Evolutionary conservation across 345 rosid genomes (phyloP).

Genomic region (Eutrema heterophyllum): DNA sequence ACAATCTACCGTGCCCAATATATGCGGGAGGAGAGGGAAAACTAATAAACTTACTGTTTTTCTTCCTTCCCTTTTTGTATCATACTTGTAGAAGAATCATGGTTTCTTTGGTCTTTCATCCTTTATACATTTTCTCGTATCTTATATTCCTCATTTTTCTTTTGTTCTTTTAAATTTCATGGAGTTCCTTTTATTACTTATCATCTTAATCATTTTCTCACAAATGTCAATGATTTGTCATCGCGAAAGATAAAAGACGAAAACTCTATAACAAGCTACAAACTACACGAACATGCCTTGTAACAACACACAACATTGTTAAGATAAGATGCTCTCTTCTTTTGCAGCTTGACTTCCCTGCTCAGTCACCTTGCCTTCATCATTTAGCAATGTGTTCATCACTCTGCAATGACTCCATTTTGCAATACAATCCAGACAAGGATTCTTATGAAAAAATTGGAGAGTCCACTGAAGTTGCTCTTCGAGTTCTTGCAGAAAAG

Average conservation of each 20-base stretch:
- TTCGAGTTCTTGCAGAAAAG: constrained; percentile 94
- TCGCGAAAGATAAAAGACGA: constrained; percentile 1
- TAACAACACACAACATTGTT: constrained; percentile 9
- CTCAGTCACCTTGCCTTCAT: constrained; percentile 91
- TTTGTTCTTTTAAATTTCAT: not conserved
- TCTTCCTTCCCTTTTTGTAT: not conserved
- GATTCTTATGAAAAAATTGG: constrained; percentile 91
- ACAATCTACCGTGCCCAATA: not conserved
- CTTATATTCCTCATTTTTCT: not conserved
- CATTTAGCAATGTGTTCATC: constrained; percentile 95
- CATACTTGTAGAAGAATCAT: not conserved
- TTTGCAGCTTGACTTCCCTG: constrained; percentile 87
- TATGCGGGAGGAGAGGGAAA: not conserved
- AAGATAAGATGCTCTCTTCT: constrained; percentile 15
- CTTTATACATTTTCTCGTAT: not conserved
- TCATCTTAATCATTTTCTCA: not conserved
- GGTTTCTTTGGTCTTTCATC: not conserved
- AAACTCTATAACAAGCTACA: constrained; percentile 1
- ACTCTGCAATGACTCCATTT: constrained; percentile 87
- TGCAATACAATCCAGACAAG: constrained; percentile 96
- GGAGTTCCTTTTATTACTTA: constrained; percentile 1
- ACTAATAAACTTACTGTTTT: not conserved
- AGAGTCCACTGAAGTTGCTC: constrained; percentile 98
- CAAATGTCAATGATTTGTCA: not conserved
- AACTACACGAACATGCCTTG: not conserved